These are phyloP conservation scores for Backusella circina DNA, from an alignment of 192 early-diverging fungal genomes.

Conservation along the genomic window DNA sequence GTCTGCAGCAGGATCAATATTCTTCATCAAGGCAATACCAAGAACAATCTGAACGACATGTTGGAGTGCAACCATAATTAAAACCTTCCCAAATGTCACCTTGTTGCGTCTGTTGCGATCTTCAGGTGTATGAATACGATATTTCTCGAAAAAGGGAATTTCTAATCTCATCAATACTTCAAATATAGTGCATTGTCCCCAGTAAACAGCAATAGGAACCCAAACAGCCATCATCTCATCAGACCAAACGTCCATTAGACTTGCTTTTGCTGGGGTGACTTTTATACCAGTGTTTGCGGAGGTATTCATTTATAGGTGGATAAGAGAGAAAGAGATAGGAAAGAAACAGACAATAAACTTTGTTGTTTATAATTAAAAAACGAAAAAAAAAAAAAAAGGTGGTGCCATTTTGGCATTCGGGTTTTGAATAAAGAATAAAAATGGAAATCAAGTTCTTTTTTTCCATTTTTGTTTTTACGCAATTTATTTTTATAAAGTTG, in stretches of 20 bases:
- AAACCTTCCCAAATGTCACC: slow-evolving; percentile 60
- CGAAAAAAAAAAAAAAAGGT: background rate
- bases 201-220: slow-evolving; percentile 62
- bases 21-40: slow-evolving; percentile 22
- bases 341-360: background rate
- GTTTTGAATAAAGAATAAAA: background rate
- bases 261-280: background rate
- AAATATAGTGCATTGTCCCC: slow-evolving; percentile 62
- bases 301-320: background rate
- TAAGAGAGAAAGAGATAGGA: background rate
- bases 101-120: slow-evolving; percentile 52
- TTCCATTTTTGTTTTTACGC: background rate
- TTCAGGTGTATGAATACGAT: slow-evolving; percentile 60
- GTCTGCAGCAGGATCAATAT: background rate
- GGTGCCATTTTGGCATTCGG: background rate
- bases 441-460: background rate
- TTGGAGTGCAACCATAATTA: slow-evolving; percentile 61
- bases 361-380: background rate
- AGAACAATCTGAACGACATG: slow-evolving; percentile 60
- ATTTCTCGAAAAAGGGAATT: slow-evolving; percentile 65
- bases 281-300: background rate
- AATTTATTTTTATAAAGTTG: background rate
- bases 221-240: slow-evolving; percentile 50
- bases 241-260: slow-evolving; percentile 19
- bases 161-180: slow-evolving; percentile 56